Conservation (phyloP, 2,329 filamentous ascomycete genomes). For the Penicillium sp. region DNA sequence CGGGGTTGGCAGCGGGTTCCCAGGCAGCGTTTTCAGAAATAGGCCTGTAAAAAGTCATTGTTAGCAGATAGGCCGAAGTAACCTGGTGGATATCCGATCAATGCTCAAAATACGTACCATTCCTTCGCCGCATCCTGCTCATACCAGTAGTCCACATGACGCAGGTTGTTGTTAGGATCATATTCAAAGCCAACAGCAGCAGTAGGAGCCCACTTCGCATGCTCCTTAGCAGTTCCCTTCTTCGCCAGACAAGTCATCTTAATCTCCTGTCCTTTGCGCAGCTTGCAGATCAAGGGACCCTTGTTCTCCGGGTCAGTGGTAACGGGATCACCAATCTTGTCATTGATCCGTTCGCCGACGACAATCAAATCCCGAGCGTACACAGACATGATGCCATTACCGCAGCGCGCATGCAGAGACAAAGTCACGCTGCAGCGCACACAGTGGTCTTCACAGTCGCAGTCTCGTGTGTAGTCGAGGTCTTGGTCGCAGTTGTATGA, state of each 20-base stretch:
- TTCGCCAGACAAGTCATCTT: constrained; percentile 90
- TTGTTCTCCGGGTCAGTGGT: constrained; percentile 78
- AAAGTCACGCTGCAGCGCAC: constrained; percentile 86
- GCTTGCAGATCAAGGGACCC: constrained; percentile 83
- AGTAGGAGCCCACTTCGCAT: constrained; percentile 95
- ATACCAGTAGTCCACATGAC: constrained; percentile 92
- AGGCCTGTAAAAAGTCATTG: constrained; percentile 27
- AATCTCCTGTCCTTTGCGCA: constrained; percentile 85
- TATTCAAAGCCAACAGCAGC: constrained; percentile 95
- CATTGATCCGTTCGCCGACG: constrained; percentile 66
- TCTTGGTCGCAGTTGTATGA: constrained; percentile 77
- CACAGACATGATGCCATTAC: constrained; percentile 83
- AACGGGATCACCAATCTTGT: constrained; percentile 74
- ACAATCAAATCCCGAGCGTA: constrained; percentile 87
- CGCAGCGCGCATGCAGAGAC: constrained; percentile 80
- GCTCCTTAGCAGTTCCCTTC: constrained; percentile 98
- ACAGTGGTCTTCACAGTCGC: constrained; percentile 94
- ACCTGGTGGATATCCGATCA: neutral
- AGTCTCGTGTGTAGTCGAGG: constrained; percentile 85
- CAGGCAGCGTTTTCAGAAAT: constrained; percentile 57
- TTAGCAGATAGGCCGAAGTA: neutral
- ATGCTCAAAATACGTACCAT: constrained; percentile 60
- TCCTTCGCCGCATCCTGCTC: constrained; percentile 78
- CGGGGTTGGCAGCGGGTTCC: constrained; percentile 73
- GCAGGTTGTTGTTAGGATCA: constrained; percentile 93